These are phyloP conservation scores for Globisporangium uncinulatum DNA, from an alignment of 352 stramenopile species.

Conservation along the genomic window DNA sequence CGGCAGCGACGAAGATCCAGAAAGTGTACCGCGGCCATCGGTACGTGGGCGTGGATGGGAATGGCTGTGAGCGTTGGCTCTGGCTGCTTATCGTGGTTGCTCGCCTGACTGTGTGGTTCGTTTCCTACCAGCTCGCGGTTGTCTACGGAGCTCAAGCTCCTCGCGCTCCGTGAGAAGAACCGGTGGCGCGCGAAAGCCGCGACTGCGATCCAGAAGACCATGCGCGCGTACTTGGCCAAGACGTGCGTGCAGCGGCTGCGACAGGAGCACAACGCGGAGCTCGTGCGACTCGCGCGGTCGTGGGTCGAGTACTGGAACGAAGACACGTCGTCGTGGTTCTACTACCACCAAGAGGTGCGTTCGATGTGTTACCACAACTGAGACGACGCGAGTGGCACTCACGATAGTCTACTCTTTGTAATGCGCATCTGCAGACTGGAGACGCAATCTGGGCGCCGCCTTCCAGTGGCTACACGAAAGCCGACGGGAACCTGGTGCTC, in stretches of 20 bases:
- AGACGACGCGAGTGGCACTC: background rate
- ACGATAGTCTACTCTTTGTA: too few species aligned
- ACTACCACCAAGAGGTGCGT: slow-evolving; percentile 58
- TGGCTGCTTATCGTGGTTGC: background rate
- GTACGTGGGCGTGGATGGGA: slow-evolving; percentile 10
- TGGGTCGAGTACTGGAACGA: slow-evolving; percentile 82
- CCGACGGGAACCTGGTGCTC: slow-evolving; percentile 58
- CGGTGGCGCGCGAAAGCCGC: slow-evolving; percentile 39
- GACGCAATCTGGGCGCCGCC: slow-evolving; percentile 68
- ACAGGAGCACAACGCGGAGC: slow-evolving; percentile 23
- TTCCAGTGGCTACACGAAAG: slow-evolving; percentile 62
- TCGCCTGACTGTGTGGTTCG: background rate
- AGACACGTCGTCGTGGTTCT: slow-evolving; percentile 67
- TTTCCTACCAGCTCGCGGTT: slow-evolving; percentile 30
- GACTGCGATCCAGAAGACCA: slow-evolving; percentile 62
- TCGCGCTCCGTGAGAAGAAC: slow-evolving; percentile 58
- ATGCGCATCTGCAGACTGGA: slow-evolving; percentile 29
- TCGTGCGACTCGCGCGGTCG: slow-evolving; percentile 39
- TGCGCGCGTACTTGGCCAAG: slow-evolving; percentile 42
- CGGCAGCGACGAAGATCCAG: slow-evolving; percentile 53
- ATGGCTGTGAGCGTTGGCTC: background rate
- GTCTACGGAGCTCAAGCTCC: slow-evolving; percentile 60
- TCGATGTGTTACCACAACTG: background rate
- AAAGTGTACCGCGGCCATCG: slow-evolving; percentile 67
- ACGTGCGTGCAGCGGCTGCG: slow-evolving; percentile 25